phyloP scores from a whole-genome alignment of 768 basidiomycete species.

The Tephrocybe sp. region DNA sequence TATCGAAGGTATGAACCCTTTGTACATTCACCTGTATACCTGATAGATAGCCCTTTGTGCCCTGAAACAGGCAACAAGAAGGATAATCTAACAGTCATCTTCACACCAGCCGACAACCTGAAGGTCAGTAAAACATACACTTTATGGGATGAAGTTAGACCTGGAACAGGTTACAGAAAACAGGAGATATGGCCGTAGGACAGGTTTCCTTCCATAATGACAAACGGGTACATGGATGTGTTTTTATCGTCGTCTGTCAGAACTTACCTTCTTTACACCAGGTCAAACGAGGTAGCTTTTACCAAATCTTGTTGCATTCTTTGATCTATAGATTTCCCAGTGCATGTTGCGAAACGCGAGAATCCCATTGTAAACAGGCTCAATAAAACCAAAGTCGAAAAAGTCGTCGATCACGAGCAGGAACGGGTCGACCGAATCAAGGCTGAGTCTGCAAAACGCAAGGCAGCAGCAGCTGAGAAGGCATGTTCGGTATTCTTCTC shows the following conservation, averaged over 20 bases:
- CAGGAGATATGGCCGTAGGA: constrained; percentile 95
- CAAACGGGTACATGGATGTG: constrained; percentile 55
- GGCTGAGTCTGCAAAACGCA: constrained; percentile 62
- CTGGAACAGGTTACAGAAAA: constrained; percentile 60
- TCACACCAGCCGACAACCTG: constrained; percentile 88
- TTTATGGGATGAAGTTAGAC: background rate
- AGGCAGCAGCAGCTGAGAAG: constrained; percentile 63
- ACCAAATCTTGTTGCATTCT: background rate
- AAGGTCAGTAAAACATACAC: constrained; percentile 52
- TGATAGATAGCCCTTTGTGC: constrained; percentile 2
- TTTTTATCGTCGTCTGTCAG: background rate
- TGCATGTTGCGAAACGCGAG: constrained; percentile 76
- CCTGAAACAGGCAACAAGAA: constrained; percentile 84
- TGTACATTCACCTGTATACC: background rate
- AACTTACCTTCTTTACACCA: constrained; percentile 23
- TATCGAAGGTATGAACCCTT: constrained; percentile 82
- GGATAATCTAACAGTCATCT: constrained; percentile 89
- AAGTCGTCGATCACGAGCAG: constrained; percentile 85
- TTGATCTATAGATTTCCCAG: constrained; percentile 32
- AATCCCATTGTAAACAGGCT: constrained; percentile 89
- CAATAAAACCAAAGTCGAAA: constrained; percentile 89
- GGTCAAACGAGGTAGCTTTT: constrained; percentile 72
- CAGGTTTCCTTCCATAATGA: constrained; percentile 94
- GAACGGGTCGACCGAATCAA: constrained; percentile 83
- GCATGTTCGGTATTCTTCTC: constrained; percentile 37